Evolutionary conservation across 768 basidiomycete genomes (phyloP).

Genomic region (Tricholoma sp.): DNA sequence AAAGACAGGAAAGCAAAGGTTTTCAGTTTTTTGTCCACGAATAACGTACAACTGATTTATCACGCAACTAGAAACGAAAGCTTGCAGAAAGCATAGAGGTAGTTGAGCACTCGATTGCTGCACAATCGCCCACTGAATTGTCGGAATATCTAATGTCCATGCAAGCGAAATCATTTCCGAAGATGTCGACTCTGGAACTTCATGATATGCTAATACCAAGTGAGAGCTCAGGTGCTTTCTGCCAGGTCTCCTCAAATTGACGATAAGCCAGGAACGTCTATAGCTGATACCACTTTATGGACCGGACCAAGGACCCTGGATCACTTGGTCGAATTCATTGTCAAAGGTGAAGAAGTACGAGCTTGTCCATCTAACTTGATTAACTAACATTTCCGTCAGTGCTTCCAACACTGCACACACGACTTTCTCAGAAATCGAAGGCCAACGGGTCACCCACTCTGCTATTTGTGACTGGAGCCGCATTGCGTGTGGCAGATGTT

Average conservation of each 20-base stretch:
- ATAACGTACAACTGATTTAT: slow-evolving; percentile 1
- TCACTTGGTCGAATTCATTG: slow-evolving; percentile 69
- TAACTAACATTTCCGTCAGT: slow-evolving; percentile 32
- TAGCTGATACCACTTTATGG: slow-evolving; percentile 75
- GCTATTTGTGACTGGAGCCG: slow-evolving; percentile 82
- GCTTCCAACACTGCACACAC: slow-evolving; percentile 60
- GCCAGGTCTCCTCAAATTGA: slow-evolving; percentile 38
- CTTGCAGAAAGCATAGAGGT: slow-evolving; percentile 40
- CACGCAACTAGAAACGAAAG: slow-evolving; percentile 55
- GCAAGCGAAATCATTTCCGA: slow-evolving; percentile 66
- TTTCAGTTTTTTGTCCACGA: slow-evolving; percentile 7
- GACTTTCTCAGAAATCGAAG: slow-evolving; percentile 74
- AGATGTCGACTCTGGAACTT: slow-evolving; percentile 73
- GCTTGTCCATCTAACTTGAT: not conserved
- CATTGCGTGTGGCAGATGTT: slow-evolving; percentile 87
- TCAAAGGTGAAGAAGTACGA: slow-evolving; percentile 47
- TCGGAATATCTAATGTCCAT: slow-evolving; percentile 58
- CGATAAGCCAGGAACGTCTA: slow-evolving; percentile 58
- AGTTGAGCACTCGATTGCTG: slow-evolving; percentile 43
- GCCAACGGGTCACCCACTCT: slow-evolving; percentile 81
- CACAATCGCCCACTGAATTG: slow-evolving; percentile 52
- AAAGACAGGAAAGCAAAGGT: slow-evolving; percentile 74
- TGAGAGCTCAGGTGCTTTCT: slow-evolving; percentile 27
- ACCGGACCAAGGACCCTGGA: slow-evolving; percentile 67
- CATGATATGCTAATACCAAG: slow-evolving; percentile 76